phyloP scores from a whole-genome alignment of 139 green algal genomes.

The Coelastrella sp. region DNA sequence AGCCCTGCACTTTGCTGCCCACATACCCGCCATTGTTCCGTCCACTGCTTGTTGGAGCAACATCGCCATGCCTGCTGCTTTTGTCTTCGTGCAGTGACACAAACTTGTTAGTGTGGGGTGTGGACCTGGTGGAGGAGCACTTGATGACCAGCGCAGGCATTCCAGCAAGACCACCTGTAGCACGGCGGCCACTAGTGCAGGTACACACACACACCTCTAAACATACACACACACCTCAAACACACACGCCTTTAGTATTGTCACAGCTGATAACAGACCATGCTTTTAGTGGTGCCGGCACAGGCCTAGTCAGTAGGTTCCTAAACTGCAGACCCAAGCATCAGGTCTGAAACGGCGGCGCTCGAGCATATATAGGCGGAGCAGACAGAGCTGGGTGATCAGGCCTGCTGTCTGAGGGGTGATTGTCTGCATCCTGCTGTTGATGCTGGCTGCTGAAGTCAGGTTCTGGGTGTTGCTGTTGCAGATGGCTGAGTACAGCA shows the following conservation, averaged over 20 bases:
- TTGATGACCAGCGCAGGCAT: conserved; percentile 85
- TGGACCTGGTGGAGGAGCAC: conserved; percentile 85
- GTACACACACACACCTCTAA: no score
- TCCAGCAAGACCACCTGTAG: conserved; percentile 80
- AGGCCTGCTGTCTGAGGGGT: not conserved
- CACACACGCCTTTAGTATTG: no score
- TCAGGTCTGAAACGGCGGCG: no score
- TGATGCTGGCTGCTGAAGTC: not conserved
- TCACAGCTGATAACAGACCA: no score
- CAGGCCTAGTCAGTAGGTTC: no score
- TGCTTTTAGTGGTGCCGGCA: no score
- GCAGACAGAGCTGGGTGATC: not conserved
- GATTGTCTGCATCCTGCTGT: not conserved
- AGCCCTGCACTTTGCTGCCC: no score
- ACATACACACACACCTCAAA: not conserved
- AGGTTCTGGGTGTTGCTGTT: not conserved
- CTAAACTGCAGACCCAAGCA: no score
- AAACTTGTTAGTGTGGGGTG: conserved; percentile 79
- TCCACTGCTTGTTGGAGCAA: no score
- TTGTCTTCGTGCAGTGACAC: conserved; percentile 65
- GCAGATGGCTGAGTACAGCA: conserved; percentile 82
- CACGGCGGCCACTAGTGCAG: conserved; percentile 70
- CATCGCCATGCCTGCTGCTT: not conserved
- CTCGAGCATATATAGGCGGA: no score
- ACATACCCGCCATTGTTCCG: no score